Evolutionary conservation across 2,329 filamentous ascomycete species (phyloP), one percentile per base, ranked within the genome.

Genomic region (Xylariaceae sp.): DNA sequence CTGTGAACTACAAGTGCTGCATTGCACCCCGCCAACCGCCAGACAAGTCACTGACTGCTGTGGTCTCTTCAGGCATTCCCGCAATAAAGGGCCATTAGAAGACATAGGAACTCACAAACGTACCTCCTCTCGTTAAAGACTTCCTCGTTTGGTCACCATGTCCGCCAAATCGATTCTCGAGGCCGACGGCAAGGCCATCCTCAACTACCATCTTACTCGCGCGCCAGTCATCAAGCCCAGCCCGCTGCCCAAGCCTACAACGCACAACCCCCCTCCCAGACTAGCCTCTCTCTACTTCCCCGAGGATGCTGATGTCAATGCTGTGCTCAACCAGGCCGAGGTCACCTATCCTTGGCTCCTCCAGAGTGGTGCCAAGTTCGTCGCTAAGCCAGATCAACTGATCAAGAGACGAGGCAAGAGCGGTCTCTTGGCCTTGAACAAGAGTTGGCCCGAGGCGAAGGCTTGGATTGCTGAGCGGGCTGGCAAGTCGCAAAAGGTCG

Each of bases 401-500:
- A 99, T 99, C 85, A 99, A 99, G 89, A 84, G 94, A 76, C 87
- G 94, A 83, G 94, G 94, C 74, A 99, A 99, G 89, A 96, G 91
- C 73, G 94, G 94, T 71, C 87, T 99, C 55, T 79, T 99, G 65
- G 89, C 89, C 63, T 80, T 99, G 73, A 99, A 99, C 84, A 96
- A 97, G 86, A 85, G 88, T 65, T 99, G 94, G 94, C 69, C 89
- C 52, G 92, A 99, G 74, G 90, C 92, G 58, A 89, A 87, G 74
- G 89, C 87, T 63, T 99, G 94, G 94, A 84, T 99, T 74, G 89
- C 89, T 70, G 87, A 87, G 76, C 86, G 91, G 68, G 94, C 94
- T 65, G 89, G 88, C 72, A 97, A 96, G 85, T 77, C 83, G 68
- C 88, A 96, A 73, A 84, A 91, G 79, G 94, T 99, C 65, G 94